Evolutionary conservation across 345 rosid species (phyloP), one percentile per base, ranked within the genome.

Genomic region (Heritiera fomes): DNA sequence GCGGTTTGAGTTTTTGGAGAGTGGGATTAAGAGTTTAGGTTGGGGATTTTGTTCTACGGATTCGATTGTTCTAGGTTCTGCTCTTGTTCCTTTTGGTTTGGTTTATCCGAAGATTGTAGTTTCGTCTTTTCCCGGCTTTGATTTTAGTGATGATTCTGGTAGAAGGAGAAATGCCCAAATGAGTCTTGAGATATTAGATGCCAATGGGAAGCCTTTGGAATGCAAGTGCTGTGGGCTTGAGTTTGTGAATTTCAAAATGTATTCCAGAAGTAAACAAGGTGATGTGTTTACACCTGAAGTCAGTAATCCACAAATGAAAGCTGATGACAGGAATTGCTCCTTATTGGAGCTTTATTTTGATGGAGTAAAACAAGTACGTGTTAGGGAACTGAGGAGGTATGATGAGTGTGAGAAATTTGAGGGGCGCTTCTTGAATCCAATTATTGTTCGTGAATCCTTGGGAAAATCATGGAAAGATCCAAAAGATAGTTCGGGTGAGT

Each of bases 1-100:
- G 49, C 80, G 78, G 69, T 82, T 77, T 75, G 77, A 82, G 83
- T 74, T 79, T 86, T 85, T 92, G 64, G 82, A 80, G 82, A 69
- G 75, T 68, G 97, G 86, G 14, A 83, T 91, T 78, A 85, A 81
- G 88, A 91, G 82, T 67, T 84, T 94, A 68, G 93, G 95, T 34
- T 96, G 98, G 99, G 99, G 98, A 0, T 86, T 86, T 84, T 92
- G 94, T 82, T 91, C 97, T 0, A 86, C 89, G 53, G 94, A 94
- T 75, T 89, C 90, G 0, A 79, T 92, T 75, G 56, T 92, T 79
- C 76, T 89, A 41, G 94, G 94, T 78, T 83, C 97, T 60, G 82
- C 87, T 10, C 53, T 94, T 7, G 82, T 92, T 81, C 94, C 95
- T 40, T 92, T 96, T 71, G 97, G 93, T 46, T 88, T 96, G 83